Conservation (phyloP, 768 basidiomycete genomes). For the Suillus americanus region DNA sequence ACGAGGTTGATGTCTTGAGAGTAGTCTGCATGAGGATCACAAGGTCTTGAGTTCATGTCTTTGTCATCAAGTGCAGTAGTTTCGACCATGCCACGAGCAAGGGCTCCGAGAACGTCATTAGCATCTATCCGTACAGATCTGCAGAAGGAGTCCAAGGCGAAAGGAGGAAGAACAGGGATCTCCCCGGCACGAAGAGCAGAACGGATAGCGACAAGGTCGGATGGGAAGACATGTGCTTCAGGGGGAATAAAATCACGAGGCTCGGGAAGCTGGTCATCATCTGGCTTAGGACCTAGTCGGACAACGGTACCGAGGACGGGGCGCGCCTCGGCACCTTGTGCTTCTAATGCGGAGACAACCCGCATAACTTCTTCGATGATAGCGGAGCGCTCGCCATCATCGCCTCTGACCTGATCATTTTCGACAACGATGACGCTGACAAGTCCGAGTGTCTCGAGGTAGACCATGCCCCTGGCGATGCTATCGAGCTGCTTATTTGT, state of each 20-base stretch:
- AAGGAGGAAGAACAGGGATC: constrained; percentile 92
- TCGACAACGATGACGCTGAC: constrained; percentile 96
- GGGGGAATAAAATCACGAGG: constrained; percentile 44
- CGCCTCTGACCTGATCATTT: constrained; percentile 70
- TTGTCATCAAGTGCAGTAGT: constrained; percentile 50
- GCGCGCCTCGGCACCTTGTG: constrained; percentile 82
- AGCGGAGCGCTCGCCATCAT: constrained; percentile 63
- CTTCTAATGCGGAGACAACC: constrained; percentile 78
- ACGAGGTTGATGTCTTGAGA: constrained; percentile 77
- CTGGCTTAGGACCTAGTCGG: constrained; percentile 76
- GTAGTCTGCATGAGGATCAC: constrained; percentile 36
- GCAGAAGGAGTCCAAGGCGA: constrained; percentile 90
- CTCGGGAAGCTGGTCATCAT: constrained; percentile 29
- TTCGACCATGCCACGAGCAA: constrained; percentile 81
- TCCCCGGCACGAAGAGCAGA: constrained; percentile 91
- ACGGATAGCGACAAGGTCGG: constrained; percentile 81
- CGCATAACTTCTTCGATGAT: constrained; percentile 84
- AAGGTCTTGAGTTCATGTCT: constrained; percentile 28
- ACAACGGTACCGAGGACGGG: constrained; percentile 88
- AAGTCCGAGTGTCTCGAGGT: constrained; percentile 93
- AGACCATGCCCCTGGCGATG: constrained; percentile 90
- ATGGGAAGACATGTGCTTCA: constrained; percentile 77
- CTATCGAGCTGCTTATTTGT: constrained; percentile 91
- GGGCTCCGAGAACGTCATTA: constrained; percentile 85
- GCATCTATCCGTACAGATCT: constrained; percentile 82